Base-by-base conservation (phyloP, 768 basidiomycete genomes). In the Boletus fagicola region DNA sequence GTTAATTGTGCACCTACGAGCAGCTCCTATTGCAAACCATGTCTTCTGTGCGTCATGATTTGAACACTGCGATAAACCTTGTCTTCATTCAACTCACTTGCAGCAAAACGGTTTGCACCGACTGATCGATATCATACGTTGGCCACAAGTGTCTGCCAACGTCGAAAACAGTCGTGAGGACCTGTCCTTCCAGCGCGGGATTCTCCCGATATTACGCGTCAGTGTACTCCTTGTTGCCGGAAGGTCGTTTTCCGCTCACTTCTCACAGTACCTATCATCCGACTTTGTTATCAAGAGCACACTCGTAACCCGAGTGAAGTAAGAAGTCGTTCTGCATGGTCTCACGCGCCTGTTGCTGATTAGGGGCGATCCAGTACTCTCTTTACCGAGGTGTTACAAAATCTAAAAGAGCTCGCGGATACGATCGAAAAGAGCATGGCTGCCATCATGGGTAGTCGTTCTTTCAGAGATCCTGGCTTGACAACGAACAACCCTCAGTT, bases 151-250 rank as follows among this genome's bases (percentile, higher is more conserved):
- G 30, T 76, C 76, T 12, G 63, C 67, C 3, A 54, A 58, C 10
- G 76, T 77, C 3, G 80, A 75, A 36, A 71, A 71, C n/a, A 63
- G 56, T 48, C 58, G 60, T 0, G 61, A 68, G 0, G 59, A 65
- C 0, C 72, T 87, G 9, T 86, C 86, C 2, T 88, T 88, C 56
- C 84, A 87, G 58, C 70, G 78, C 28, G 84, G 80, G 0, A 77
- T 79, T 58, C 61, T 87, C 7, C 81, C 81, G 0, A 59, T 87
- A 18, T 67, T 87, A n/a, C 71, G 77, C 35, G 85, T 84, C 57
- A 42, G 69, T 57, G 9, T 5, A 18, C 16, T 8, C 11, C 18
- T 31, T 28, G 7, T 40, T 30, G 20, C 36, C 1, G 18, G n/a
- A n/a, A 10, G 4, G 4, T 31, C 5, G 24, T 12, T 18, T n/a